Evolutionary conservation across 2,329 filamentous ascomycete species (phyloP), one percentile per base, ranked within the genome.

Genomic region (Arthrobotrys conoides): DNA sequence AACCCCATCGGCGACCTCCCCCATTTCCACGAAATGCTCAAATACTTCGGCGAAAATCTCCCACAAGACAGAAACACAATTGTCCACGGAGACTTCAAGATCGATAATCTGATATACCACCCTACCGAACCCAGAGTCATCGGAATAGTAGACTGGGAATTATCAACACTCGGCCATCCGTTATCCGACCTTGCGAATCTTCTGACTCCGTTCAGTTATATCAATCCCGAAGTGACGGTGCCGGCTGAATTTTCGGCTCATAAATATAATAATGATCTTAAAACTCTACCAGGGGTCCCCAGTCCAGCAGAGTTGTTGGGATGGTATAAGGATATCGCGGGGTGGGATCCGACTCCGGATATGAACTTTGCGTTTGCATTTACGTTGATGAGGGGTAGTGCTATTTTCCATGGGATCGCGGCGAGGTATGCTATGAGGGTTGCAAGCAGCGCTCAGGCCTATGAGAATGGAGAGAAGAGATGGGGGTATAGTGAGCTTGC

Each of bases 31-130:
- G 92, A 93, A 49, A 91, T 95, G 86, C 88, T 82, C 22, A 41
- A 51, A 9, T 81, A 80, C 64, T 82, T 82, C 82, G 87, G 89
- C 81, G 84, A 84, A 72, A 88, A 87, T 63, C 93, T 95, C 85
- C 95, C 95, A 0, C 86, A 87, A 79, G 95, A 98, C 83, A 88
- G 92, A 79, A 90, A 89, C 22, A 91, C 91, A 3, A 88, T 97
- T 80, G 91, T 98, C 33, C 96, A 98, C 83, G 96, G 96, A 41
- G 96, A 99, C 84, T 99, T 95, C 87, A 99, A 98, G 87, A 97
- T 95, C 83, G 92, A 96, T 84, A 96, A 96, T 82, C 84, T 95
- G 81, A 90, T 96, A 48, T 99, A 97, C 84, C 93, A 97, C 86
- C 92, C 92, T 85, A 94, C 92, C 0, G 92, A 95, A 84, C 90